Conservation (phyloP, 805 yeast species). For the Nakazawaea sp. region DNA sequence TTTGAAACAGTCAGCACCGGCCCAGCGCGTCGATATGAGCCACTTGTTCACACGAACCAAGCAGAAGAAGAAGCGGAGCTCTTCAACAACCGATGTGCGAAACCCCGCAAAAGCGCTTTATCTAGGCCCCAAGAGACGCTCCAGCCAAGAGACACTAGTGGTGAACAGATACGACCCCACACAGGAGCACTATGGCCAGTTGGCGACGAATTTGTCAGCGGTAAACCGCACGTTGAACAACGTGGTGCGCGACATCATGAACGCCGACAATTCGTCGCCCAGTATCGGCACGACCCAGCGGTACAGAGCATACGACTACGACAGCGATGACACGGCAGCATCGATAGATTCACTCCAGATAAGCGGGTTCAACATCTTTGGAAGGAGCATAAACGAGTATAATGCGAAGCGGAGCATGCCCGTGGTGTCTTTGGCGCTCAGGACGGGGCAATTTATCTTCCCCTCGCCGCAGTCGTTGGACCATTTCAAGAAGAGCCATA, state of each 20-base stretch:
- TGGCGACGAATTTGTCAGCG: conserved; percentile 4
- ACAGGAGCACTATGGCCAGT: conserved; percentile 11
- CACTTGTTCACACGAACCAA: conserved; percentile 4
- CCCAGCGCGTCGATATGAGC: neutral
- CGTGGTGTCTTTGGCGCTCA: conserved; percentile 9
- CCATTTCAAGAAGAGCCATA: conserved; percentile 9
- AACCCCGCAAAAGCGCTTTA: neutral
- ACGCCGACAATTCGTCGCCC: neutral
- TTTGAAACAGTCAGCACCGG: too few species aligned
- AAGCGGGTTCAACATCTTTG: conserved; percentile 5
- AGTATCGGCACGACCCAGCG: neutral
- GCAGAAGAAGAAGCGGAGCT: conserved; percentile 5
- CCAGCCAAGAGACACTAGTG: conserved; percentile 10
- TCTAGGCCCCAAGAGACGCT: conserved; percentile 8
- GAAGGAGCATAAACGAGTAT: conserved; percentile 8
- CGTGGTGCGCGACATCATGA: conserved; percentile 8
- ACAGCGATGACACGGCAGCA: conserved; percentile 11
- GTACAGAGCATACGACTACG: conserved; percentile 1
- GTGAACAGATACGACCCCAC: conserved; percentile 8
- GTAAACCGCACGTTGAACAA: conserved; percentile 8
- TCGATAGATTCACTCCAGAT: conserved; percentile 7
- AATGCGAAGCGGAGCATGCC: conserved; percentile 12
- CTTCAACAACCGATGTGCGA: conserved; percentile 3
- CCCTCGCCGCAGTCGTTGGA: conserved; percentile 11
- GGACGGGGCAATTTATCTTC: conserved; percentile 12